phyloP scores from a whole-genome alignment of 768 basidiomycete species.

The Stropharia rugosoannulata region DNA sequence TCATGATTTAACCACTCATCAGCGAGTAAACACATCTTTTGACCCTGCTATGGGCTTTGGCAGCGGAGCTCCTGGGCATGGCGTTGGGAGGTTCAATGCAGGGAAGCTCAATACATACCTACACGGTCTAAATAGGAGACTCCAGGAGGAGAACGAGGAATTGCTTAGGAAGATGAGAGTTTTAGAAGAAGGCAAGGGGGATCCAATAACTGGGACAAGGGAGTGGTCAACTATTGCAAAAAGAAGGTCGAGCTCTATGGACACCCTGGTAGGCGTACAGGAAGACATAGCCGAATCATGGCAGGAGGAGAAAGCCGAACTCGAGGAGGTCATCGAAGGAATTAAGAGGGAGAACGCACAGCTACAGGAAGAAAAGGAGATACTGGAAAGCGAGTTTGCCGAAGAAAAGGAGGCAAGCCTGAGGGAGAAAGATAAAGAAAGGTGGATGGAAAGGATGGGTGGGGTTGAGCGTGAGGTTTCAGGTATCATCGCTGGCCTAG shows the following conservation, averaged over 20 bases:
- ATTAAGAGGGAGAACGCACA: slow-evolving; percentile 49
- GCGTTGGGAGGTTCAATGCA: slow-evolving; percentile 80
- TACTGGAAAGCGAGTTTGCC: slow-evolving; percentile 44
- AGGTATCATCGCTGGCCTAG: slow-evolving; percentile 64
- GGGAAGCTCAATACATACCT: slow-evolving; percentile 84
- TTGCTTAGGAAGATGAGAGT: slow-evolving; percentile 54
- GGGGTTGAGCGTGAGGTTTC: slow-evolving; percentile 74
- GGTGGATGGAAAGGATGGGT: slow-evolving; percentile 68
- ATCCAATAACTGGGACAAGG: slow-evolving; percentile 17
- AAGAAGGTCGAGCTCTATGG: slow-evolving; percentile 53
- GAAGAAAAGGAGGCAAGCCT: slow-evolving; percentile 55
- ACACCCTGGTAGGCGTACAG: slow-evolving; percentile 56
- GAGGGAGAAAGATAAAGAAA: slow-evolving; percentile 65
- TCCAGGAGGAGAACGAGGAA: slow-evolving; percentile 83
- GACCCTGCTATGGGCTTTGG: slow-evolving; percentile 81
- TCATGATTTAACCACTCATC: slow-evolving; percentile 81
- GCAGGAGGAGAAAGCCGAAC: slow-evolving; percentile 67
- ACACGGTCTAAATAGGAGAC: slow-evolving; percentile 77
- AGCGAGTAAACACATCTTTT: slow-evolving; percentile 83
- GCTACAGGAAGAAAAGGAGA: slow-evolving; percentile 45
- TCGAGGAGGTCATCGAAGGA: slow-evolving; percentile 51
- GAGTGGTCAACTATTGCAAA: slow-evolving; percentile 33
- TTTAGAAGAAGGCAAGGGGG: slow-evolving; percentile 50
- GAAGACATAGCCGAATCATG: slow-evolving; percentile 71
- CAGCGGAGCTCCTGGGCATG: slow-evolving; percentile 57